Conservation (phyloP, 371 early-diverging fungal genomes). For the Circinella umbellata region DNA sequence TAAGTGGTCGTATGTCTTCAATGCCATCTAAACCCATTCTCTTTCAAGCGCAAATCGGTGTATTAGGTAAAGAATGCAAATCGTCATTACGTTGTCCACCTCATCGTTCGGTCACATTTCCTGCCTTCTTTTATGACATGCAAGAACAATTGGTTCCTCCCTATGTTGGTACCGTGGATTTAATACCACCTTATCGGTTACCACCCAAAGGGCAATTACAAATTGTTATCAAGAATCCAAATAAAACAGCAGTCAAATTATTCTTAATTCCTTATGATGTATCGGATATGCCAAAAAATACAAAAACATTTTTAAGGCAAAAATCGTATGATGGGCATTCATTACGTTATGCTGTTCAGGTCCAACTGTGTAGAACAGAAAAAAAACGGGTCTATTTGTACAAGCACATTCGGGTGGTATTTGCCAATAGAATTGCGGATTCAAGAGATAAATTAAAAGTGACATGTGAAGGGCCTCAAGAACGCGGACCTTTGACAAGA, state of each 20-base stretch:
- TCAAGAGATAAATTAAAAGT: constrained; percentile 66
- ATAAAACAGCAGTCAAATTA: constrained; percentile 79
- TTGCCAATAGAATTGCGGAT: constrained; percentile 67
- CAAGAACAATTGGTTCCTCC: constrained; percentile 52
- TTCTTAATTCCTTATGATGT: constrained; percentile 86
- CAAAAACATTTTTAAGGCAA: constrained; percentile 84
- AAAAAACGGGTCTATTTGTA: constrained; percentile 66
- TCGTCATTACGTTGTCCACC: constrained; percentile 70
- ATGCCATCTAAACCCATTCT: constrained; percentile 77
- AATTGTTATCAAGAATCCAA: constrained; percentile 83
- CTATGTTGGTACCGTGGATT: constrained; percentile 58
- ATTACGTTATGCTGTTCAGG: constrained; percentile 78
- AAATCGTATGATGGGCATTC: constrained; percentile 57
- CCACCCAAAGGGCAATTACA: constrained; percentile 84
- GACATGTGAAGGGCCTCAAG: constrained; percentile 67
- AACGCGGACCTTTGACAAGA: constrained; percentile 33
- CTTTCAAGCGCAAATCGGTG: constrained; percentile 79
- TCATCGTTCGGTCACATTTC: constrained; percentile 70
- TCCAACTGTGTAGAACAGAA: constrained; percentile 69
- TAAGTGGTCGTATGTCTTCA: constrained; percentile 84
- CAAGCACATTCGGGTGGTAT: constrained; percentile 77
- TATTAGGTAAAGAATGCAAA: constrained; percentile 67
- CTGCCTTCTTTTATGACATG: constrained; percentile 77
- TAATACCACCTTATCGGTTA: constrained; percentile 61
- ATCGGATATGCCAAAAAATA: constrained; percentile 71